Conservation (phyloP, 345 rosid genomes). For the Populus pruinosa region DNA sequence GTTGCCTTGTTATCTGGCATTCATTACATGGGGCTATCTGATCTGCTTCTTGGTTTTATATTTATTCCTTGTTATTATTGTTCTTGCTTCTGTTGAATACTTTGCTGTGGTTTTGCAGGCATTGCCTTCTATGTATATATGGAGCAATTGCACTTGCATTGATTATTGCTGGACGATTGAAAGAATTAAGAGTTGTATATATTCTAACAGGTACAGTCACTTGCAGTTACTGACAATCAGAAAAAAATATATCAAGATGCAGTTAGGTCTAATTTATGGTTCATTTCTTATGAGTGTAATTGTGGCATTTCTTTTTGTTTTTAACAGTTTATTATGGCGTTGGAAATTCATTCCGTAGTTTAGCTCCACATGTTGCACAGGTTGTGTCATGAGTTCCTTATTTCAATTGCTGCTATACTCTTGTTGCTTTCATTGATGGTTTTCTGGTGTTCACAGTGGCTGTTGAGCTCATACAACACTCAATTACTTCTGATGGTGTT, state of each 20-base stretch:
- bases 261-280: slow-evolving; percentile 3
- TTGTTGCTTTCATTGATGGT: slow-evolving; percentile 1
- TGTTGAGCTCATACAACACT: slow-evolving; percentile 73
- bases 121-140: slow-evolving; percentile 66
- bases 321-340: slow-evolving; percentile 76
- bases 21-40: neutral
- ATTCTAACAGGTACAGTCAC: slow-evolving; percentile 51
- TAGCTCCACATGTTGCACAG: slow-evolving; percentile 76
- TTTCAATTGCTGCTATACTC: neutral
- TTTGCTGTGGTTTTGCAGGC: slow-evolving; percentile 46
- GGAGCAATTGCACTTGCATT: slow-evolving; percentile 67
- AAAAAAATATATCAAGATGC: neutral
- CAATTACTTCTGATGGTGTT: slow-evolving; percentile 86
- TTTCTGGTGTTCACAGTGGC: slow-evolving; percentile 61
- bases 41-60: slow-evolving; percentile 14
- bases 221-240: neutral
- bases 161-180: slow-evolving; percentile 69
- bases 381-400: slow-evolving; percentile 24
- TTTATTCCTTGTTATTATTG: slow-evolving; percentile 21
- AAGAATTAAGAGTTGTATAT: slow-evolving; percentile 52
- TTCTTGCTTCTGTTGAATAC: too few species aligned
- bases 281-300: slow-evolving; percentile 7
- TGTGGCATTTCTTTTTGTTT: slow-evolving; percentile 7
- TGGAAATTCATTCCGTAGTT: slow-evolving; percentile 58
- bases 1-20: slow-evolving; percentile 2